These are phyloP conservation scores for Pseudogymnoascus sp. DNA, from an alignment of 2,329 filamentous ascomycete genomes.

Conservation along the genomic window DNA sequence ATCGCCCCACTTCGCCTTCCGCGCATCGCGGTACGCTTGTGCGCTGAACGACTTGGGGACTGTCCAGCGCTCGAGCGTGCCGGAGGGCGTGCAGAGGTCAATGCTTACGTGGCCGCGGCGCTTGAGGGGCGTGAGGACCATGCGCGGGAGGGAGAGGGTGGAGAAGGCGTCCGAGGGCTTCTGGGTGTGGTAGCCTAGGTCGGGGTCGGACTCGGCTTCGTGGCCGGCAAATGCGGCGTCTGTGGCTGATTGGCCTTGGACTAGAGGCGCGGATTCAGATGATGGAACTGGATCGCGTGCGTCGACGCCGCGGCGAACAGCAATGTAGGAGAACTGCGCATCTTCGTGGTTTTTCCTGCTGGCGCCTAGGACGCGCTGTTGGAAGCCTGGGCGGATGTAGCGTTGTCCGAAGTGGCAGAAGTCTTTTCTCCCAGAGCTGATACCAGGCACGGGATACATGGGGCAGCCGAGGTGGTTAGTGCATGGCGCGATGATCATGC, in stretches of 20 bases:
- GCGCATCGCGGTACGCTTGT: constrained; percentile 82
- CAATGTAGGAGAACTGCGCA: constrained; percentile 82
- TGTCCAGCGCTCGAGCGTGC: constrained; percentile 86
- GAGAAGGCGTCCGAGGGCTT: constrained; percentile 9
- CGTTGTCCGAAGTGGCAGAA: constrained; percentile 88
- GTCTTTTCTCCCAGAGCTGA: constrained; percentile 69
- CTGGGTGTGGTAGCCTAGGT: constrained; percentile 12
- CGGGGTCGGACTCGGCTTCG: constrained; percentile 39
- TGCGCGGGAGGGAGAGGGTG: constrained; percentile 62
- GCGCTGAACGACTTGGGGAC: constrained; percentile 74
- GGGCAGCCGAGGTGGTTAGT: constrained; percentile 85
- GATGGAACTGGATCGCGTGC: constrained; percentile 32
- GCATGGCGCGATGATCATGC: constrained; percentile 66
- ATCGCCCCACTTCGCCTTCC: constrained; percentile 87
- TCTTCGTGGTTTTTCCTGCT: constrained; percentile 77
- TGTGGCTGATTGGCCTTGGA: constrained; percentile 50
- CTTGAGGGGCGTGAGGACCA: constrained; percentile 76
- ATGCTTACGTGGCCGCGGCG: constrained; percentile 79
- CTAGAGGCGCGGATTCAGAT: constrained; percentile 24
- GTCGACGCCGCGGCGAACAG: constrained; percentile 65
- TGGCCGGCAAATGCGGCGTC: constrained; percentile 66
- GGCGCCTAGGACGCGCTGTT: constrained; percentile 66
- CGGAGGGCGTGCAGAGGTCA: constrained; percentile 82
- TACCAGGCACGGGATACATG: constrained; percentile 70
- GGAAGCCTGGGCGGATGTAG: constrained; percentile 73